Conservation (phyloP, 2,329 filamentous ascomycete species). For the Mycogone perniciosa region DNA sequence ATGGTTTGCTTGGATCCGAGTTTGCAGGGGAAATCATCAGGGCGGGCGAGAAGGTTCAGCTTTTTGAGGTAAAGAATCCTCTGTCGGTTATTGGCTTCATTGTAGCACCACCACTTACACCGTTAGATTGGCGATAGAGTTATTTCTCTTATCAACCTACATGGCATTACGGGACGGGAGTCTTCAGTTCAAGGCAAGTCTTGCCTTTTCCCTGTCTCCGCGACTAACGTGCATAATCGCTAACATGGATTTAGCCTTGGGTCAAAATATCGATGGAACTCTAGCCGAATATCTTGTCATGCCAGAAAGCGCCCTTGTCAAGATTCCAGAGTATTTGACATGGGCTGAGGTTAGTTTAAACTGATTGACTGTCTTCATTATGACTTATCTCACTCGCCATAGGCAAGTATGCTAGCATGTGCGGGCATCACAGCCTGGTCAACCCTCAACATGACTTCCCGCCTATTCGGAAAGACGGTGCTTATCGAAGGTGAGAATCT, state of each 20-base stretch:
- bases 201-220: not conserved
- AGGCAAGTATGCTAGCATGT: conserved; percentile 8
- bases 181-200: not conserved
- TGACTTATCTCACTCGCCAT: not conserved
- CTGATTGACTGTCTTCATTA: not conserved
- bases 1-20: conserved; percentile 1
- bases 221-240: not conserved
- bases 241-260: not conserved
- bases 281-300: conserved; percentile 6
- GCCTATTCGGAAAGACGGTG: conserved; percentile 6
- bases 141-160: conserved; percentile 1
- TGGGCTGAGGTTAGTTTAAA: conserved; percentile 4
- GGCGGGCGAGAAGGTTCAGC: conserved; percentile 1
- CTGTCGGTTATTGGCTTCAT: not conserved
- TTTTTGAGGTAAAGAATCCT: not conserved
- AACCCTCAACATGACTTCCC: conserved; percentile 1
- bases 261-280: conserved; percentile 5
- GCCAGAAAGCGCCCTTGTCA: conserved; percentile 1
- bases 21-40: conserved; percentile 4
- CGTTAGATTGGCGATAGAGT: not conserved
- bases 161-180: conserved; percentile 7
- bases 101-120: not conserved
- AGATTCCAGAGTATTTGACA: conserved; percentile 3
- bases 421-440: conserved; percentile 8
- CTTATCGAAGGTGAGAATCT: conserved; percentile 1